Evolutionary conservation across 2,329 filamentous ascomycete genomes (phyloP), one percentile per base, ranked within the genome.

Genomic region (Parasarocladium wereldwijsianum): DNA sequence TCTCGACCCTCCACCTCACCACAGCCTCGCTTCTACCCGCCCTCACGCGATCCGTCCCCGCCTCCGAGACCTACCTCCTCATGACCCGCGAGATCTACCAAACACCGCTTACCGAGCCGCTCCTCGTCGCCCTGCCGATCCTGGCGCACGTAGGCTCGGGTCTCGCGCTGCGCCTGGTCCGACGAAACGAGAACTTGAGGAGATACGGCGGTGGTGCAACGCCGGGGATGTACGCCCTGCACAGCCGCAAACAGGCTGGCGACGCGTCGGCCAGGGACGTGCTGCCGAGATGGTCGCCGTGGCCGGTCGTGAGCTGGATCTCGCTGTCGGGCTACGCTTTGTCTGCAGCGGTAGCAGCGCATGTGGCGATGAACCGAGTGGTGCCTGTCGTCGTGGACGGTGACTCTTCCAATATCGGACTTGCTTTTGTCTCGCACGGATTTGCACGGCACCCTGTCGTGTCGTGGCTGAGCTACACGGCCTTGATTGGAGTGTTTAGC

Each of bases 31-130:
- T 93, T 24, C 76, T 92, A 39, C 85, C 84, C 0, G 69, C 90
- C 21, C 43, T 76, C 29, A 83, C 80, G 23, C 70, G 65, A 34
- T 83, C 79, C 26, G 70, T 90, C 6, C 59, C 76, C 7, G 68
- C 73, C 31, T 80, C 80, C 36, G 86, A 94, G 49, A 75, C 74
- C 29, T 93, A 85, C 53, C 74, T 96, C 28, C 76, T 96, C 39
- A 81, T 93, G 51, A 86, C 85, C 17, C 74, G 87, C 36, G 86
- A 92, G 28, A 75, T 90, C 51, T 96, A 96, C 60, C 87, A 94
- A 53, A 86, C 83, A 1, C 66, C 77, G 2, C 59, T 82, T 11
- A 65, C 79, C 30, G 86, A 94, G 48, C 82, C 84, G 4, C 57
- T 92, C 13, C 64, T 96, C 36, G 70, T 96, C 36, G 73, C 66